Base-by-base conservation (phyloP, 1,139 yeast species). In the Suhomyces panamericanus region DNA sequence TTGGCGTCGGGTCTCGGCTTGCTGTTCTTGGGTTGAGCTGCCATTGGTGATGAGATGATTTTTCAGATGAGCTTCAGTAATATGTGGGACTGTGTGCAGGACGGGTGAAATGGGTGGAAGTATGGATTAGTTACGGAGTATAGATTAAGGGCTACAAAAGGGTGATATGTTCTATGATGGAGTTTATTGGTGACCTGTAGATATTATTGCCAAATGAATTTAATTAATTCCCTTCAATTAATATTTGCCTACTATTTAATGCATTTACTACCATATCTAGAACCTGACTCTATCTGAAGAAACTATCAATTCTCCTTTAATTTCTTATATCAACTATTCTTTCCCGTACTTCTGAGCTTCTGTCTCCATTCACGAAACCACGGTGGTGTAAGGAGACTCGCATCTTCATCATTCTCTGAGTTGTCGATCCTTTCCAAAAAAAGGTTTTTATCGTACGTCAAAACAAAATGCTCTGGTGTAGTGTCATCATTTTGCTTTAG, bases 11-110 rank as follows among this genome's bases (percentile, higher is more conserved):
- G 44, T 22, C 52, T 43, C 6, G 39, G 47, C 44, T 41, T 45
- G 26, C 49, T 51, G 35, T 49, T 48, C 39, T 49, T 45, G 16
- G 39, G 45, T 47, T 48, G 52, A n/a, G 52, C 49, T 30, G 50
- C 52, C 53, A 50, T 50, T 16, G 24, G 24, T 20, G 20, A 48
- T 32, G 15, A 14, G 15, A 30, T 30, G 32, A 14, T 13, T 30
- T 30, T 20, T 32, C 26, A 17, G 29, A 22, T 34, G 28, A 11
- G 32, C 16, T 30, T 9, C 15, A 9, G 6, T 30, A 13, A 3
- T 30, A 13, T 4, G 8, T 13, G 16, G 3, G 11, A 3, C 11
- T 3, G n/a, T 26, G 29, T 26, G 29, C n/a, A 26, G 12, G n/a
- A 2, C 29, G n/a, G 5, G 28, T 10, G 4, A 3, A 10, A 26